These are phyloP conservation scores for Leptographium wingfieldii DNA, from an alignment of 2,329 filamentous ascomycete genomes.

Conservation along the genomic window DNA sequence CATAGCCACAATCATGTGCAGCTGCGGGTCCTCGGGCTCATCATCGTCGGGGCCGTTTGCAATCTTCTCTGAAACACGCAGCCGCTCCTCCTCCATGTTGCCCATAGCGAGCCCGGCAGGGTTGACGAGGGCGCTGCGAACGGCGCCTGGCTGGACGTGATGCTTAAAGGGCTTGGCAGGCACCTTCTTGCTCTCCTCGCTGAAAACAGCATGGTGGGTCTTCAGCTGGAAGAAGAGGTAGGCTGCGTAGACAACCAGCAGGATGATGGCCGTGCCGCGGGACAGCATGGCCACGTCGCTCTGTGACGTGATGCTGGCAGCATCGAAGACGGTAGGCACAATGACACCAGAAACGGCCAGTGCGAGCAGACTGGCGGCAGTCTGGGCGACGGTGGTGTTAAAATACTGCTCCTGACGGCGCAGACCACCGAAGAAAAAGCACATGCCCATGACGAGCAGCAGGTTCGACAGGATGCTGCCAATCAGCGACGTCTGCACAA, in stretches of 20 bases:
- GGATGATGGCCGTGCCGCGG: conserved; percentile 63
- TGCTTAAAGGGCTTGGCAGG: conserved; percentile 39
- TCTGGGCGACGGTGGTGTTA: conserved; percentile 86
- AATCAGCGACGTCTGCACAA: conserved; percentile 86
- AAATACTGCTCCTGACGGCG: conserved; percentile 74
- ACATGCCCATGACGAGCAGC: conserved; percentile 80
- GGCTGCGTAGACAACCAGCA: conserved; percentile 69
- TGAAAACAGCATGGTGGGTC: conserved; percentile 71
- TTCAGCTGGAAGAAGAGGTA: conserved; percentile 89
- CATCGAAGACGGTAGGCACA: conserved; percentile 77
- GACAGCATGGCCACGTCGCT: conserved; percentile 50
- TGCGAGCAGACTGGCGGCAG: conserved; percentile 67
- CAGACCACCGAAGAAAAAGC: conserved; percentile 78
- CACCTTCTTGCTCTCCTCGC: conserved; percentile 65
- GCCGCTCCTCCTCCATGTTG: conserved; percentile 21
- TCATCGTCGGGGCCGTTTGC: conserved; percentile 37
- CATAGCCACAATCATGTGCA: conserved; percentile 61
- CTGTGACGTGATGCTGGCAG: conserved; percentile 27
- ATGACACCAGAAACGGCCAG: conserved; percentile 72
- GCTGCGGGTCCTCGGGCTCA: conserved; percentile 60
- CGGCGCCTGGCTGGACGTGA: conserved; percentile 19
- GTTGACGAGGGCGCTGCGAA: conserved; percentile 27
- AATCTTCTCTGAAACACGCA: conserved; percentile 6
- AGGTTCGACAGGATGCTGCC: conserved; percentile 87
- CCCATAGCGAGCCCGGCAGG: conserved; percentile 24